phyloP scores from a whole-genome alignment of 331 rosid species.

The Erythrophleum ivorense region DNA sequence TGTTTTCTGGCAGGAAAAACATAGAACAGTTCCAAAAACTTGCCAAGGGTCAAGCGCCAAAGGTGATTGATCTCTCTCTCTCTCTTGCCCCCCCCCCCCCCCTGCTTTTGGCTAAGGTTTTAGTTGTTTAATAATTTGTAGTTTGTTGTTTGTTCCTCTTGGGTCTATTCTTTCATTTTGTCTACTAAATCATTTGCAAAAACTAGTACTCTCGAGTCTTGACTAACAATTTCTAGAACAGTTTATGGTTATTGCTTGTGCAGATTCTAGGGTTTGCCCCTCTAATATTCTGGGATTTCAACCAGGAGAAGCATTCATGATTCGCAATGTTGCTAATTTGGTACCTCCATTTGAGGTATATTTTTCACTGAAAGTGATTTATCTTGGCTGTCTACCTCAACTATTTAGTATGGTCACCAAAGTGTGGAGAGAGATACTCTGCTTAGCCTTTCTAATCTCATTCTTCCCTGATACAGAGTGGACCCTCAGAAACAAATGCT shows the following conservation, averaged over 20 bases:
- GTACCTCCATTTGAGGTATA: constrained; percentile 85
- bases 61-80: constrained; percentile 52
- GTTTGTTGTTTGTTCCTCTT: constrained; percentile 29
- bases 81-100: too few species aligned
- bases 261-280: constrained; percentile 98
- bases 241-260: constrained; percentile 98
- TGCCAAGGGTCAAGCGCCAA: constrained; percentile 81
- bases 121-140: constrained; percentile 27
- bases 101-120: constrained; percentile 3
- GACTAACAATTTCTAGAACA: constrained; percentile 67
- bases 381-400: constrained; percentile 21
- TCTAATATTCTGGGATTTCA: constrained; percentile 83
- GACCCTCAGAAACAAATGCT: constrained; percentile 94
- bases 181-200: constrained; percentile 15
- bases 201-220: neutral
- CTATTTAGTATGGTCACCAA: constrained; percentile 5
- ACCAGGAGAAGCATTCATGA: constrained; percentile 91
- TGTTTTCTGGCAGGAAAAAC: constrained; percentile 61
- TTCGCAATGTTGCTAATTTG: constrained; percentile 92
- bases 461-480: constrained; percentile 59
- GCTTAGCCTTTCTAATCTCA: constrained; percentile 29
- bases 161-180: constrained; percentile 24
- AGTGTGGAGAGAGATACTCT: constrained; percentile 21
- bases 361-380: constrained; percentile 25
- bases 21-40: constrained; percentile 73